These are phyloP conservation scores for Barbarea vulgaris DNA, from an alignment of 345 rosid species.

Conservation along the genomic window DNA sequence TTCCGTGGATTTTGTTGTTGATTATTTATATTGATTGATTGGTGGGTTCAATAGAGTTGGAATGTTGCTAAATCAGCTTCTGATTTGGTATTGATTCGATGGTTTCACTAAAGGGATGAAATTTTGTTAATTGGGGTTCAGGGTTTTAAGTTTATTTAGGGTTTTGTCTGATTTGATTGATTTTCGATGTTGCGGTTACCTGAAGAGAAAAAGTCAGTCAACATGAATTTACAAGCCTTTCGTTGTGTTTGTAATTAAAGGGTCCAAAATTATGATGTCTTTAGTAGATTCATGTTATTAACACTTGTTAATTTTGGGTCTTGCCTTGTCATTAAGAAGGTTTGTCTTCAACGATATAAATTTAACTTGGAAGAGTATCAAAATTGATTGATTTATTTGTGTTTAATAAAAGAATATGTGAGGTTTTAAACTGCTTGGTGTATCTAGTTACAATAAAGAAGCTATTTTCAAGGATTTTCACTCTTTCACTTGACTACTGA, in stretches of 20 bases:
- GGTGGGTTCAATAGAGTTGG: neutral
- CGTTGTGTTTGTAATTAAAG: constrained; percentile 1
- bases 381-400: neutral
- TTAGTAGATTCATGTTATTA: neutral
- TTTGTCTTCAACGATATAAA: neutral
- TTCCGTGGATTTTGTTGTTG: neutral
- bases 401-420: neutral
- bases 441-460: neutral
- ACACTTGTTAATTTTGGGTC: neutral
- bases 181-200: neutral
- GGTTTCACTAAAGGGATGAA: neutral
- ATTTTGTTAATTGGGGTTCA: constrained; percentile 15
- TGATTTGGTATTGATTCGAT: neutral
- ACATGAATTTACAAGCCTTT: neutral
- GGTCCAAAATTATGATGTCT: neutral
- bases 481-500: neutral
- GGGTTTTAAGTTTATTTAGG: constrained; percentile 20
- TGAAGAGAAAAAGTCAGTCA: neutral
- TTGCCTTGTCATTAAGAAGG: neutral
- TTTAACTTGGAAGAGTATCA: neutral
- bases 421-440: neutral
- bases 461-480: neutral
- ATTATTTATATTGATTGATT: neutral
- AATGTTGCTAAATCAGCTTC: neutral
- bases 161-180: neutral